Percentiles rank a stretch among this genome's conserved stretches.
Evolutionary conservation across 2,329 filamentous ascomycete species (phyloP).

Genomic region (Shiraia bambusicola): DNA sequence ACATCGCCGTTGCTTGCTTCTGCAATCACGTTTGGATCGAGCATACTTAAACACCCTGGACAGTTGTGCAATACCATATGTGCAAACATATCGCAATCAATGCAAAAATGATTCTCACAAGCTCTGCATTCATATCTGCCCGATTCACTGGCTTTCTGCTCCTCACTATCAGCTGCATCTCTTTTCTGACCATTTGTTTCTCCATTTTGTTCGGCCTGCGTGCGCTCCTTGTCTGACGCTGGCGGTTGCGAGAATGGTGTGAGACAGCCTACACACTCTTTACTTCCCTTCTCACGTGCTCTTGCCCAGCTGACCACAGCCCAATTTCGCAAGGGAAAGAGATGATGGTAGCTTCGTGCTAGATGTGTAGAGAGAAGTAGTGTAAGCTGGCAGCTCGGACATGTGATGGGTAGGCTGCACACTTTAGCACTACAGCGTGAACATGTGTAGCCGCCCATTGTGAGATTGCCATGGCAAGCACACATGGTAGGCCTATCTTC

Average conservation of each 20-base stretch:
- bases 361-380: constrained; percentile 80
- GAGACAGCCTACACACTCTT: constrained; percentile 77
- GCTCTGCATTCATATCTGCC: constrained; percentile 84
- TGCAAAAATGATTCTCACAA: constrained; percentile 92
- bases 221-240: constrained; percentile 7
- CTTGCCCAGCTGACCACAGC: constrained; percentile 81
- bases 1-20: constrained; percentile 29
- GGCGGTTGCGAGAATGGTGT: constrained; percentile 62
- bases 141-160: constrained; percentile 68
- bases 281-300: constrained; percentile 52
- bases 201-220: constrained; percentile 12
- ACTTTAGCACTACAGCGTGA: constrained; percentile 87
- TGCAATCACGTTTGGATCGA: constrained; percentile 19
- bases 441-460: constrained; percentile 84
- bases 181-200: constrained; percentile 15
- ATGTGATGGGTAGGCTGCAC: constrained; percentile 85
- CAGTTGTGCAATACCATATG: constrained; percentile 96
- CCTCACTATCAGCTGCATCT: constrained; percentile 37
- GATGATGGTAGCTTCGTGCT: constrained; percentile 43
- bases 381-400: constrained; percentile 86
- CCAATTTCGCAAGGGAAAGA: constrained; percentile 72
- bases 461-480: constrained; percentile 84
- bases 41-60: constrained; percentile 71
- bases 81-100: constrained; percentile 94
- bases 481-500: constrained; percentile 75